A percentile compares a stretch with the other conserved stretches of the same genome.
Conservation (phyloP, 2,329 filamentous ascomycete species). For the Cordyceps javanica region DNA sequence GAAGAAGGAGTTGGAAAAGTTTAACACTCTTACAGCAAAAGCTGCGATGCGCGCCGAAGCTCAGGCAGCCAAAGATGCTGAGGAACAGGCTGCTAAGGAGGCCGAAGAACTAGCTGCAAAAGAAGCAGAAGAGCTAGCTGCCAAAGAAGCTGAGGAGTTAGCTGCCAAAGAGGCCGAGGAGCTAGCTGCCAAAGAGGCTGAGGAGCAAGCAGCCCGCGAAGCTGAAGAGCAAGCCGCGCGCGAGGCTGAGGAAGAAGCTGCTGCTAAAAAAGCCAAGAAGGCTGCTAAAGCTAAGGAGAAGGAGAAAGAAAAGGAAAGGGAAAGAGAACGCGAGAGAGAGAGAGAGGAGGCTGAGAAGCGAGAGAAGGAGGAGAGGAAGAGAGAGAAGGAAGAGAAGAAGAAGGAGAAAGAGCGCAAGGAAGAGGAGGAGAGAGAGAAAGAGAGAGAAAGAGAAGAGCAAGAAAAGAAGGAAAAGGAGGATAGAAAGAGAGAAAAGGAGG, state of each 20-base stretch:
- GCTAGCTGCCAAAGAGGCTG: slow-evolving; percentile 23
- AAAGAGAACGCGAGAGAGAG: slow-evolving; percentile 18
- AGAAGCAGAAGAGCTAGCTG: slow-evolving; percentile 22
- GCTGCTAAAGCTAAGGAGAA: slow-evolving; percentile 32
- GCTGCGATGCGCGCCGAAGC: slow-evolving; percentile 17
- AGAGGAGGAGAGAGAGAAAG: slow-evolving; percentile 3
- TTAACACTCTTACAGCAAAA: slow-evolving; percentile 18
- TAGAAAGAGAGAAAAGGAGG: slow-evolving; percentile 18
- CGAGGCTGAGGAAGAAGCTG: slow-evolving; percentile 27
- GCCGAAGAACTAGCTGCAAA: slow-evolving; percentile 23
- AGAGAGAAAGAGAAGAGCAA: slow-evolving; percentile 16
- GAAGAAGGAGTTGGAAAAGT: slow-evolving; percentile 25
- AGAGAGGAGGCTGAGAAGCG: slow-evolving; percentile 17
- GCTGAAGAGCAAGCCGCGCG: slow-evolving; percentile 26
- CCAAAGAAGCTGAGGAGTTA: slow-evolving; percentile 17
- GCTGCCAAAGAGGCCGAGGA: slow-evolving; percentile 22
- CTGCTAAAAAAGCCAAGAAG: slow-evolving; percentile 26
- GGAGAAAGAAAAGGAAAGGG: slow-evolving; percentile 25
- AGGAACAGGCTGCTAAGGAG: slow-evolving; percentile 22
- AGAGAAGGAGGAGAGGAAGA: slow-evolving; percentile 18
- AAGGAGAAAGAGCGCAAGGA: slow-evolving; percentile 15
- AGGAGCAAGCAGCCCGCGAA: slow-evolving; percentile 21
- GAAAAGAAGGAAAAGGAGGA: slow-evolving; percentile 15
- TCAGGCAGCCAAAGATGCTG: slow-evolving; percentile 21
- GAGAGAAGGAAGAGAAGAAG: slow-evolving; percentile 14